Base-by-base conservation (phyloP, 345 rosid genomes). In the Physaria fendleri region DNA sequence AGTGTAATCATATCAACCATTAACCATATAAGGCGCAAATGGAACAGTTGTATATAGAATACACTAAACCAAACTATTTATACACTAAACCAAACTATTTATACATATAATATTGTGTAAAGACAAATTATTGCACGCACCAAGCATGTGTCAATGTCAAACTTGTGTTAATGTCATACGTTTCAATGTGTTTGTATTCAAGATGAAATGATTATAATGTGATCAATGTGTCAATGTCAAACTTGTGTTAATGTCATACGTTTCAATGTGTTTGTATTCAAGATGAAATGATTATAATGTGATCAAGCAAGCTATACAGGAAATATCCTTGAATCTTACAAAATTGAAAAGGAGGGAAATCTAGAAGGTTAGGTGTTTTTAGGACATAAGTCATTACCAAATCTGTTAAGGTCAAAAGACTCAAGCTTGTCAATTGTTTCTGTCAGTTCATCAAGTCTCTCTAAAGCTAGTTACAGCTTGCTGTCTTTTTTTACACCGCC, bases 121-220 rank as follows among this genome's bases (percentile, higher is more conserved):
- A 24, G 53, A 67, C 60, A 67, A 57, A 67, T 50, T 33, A 59
- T 50, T 67, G 66, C 60, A 59, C 54, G 66, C 72, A 59, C 59
- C 59, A 5, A 67, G 18, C 66, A 67, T 59, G 32, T 49, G 47
- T 49, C 44, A 58, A 17, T 33, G 32, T 56, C n/a, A n/a, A n/a
- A n/a, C n/a, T n/a, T n/a, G n/a, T n/a, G n/a, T 11, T 44, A 22
- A 22, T 44, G 21, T 21, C 50, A 13, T 45, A 23, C n/a, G 30
- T 24, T 46, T 12, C 5, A 46, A 13, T 27, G 10, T 45, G 32
- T n/a, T 40, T 41, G 46, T 42, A n/a, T n/a, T n/a, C n/a, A n/a
- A n/a, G n/a, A n/a, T n/a, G n/a, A n/a, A n/a, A n/a, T n/a, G n/a
- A n/a, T n/a, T n/a, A n/a, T n/a, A n/a, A n/a, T n/a, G n/a, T n/a